Conservation (phyloP, 352 stramenopile species). For the Pythium biforme region DNA sequence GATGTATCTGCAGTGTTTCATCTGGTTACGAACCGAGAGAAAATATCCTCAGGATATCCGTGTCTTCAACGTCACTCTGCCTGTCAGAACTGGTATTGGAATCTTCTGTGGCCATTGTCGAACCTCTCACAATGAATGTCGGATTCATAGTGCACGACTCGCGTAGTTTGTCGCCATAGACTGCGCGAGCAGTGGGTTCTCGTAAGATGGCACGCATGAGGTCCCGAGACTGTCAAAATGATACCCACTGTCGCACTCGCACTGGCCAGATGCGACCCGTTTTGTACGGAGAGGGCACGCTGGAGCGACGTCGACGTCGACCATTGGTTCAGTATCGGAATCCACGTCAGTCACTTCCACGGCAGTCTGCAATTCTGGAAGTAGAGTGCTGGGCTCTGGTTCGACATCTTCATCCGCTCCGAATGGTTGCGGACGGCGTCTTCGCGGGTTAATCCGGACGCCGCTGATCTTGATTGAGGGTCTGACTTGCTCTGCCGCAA, state of each 20-base stretch:
- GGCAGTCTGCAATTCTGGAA: neutral
- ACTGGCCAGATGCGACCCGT: conserved; percentile 31
- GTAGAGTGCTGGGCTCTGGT: neutral
- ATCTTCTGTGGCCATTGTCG: neutral
- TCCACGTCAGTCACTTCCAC: neutral
- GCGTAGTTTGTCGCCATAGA: conserved; percentile 11
- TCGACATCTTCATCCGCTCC: neutral
- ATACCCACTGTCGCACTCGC: conserved; percentile 46
- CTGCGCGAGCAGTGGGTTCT: conserved; percentile 15
- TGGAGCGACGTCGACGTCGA: neutral
- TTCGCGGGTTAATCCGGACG: conserved; percentile 51
- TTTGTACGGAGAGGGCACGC: conserved; percentile 43
- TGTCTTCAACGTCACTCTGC: neutral
- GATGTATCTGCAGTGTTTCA: no score
- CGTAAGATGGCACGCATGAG: conserved; percentile 34
- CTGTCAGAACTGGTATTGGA: neutral
- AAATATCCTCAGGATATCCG: conserved; percentile 14
- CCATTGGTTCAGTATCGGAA: neutral
- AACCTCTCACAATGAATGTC: neutral
- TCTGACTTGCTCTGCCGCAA: conserved; percentile 2
- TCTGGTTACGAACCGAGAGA: conserved; percentile 2
- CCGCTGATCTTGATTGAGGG: conserved; percentile 65
- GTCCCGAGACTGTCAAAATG: conserved; percentile 28
- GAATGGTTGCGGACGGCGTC: conserved; percentile 11
- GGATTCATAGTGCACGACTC: conserved; percentile 11